Evolutionary conservation across 768 basidiomycete species (phyloP).

Genomic region (Suillus occidentalis): DNA sequence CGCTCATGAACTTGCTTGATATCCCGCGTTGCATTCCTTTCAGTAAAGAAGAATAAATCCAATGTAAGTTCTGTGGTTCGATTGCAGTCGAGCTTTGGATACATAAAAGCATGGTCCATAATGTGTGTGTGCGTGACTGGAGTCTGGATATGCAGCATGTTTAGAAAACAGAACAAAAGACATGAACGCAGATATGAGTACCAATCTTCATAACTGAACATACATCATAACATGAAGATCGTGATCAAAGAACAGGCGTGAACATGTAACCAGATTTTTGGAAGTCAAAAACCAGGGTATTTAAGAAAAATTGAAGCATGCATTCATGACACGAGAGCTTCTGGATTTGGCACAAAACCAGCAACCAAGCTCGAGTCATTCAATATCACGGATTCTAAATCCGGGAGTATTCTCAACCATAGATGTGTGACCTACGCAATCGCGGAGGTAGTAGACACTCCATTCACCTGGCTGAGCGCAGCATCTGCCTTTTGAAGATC

Average conservation of each 20-base stretch:
- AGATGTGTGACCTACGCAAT: not conserved
- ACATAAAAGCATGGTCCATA: not conserved
- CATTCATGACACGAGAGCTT: not conserved
- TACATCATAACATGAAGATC: not conserved
- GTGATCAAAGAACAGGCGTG: not conserved
- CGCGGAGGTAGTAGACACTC: not conserved
- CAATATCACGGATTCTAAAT: not conserved
- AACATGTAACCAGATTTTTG: not conserved
- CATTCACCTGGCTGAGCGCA: constrained; percentile 67
- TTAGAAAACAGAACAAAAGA: not conserved
- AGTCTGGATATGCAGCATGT: not conserved
- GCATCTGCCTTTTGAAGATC: constrained; percentile 88
- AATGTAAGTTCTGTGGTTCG: not conserved
- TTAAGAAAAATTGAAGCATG: not conserved
- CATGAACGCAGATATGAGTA: not conserved
- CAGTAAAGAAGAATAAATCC: not conserved
- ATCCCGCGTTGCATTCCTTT: too few species aligned
- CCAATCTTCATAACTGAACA: not conserved
- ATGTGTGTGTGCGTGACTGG: not conserved
- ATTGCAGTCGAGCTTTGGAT: not conserved
- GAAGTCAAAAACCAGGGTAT: not conserved
- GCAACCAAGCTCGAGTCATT: not conserved
- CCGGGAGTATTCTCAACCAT: not conserved
- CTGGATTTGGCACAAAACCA: not conserved
- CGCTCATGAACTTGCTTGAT: too few species aligned